Evolutionary conservation across 257 asterid genomes (phyloP).

Genomic region (Solanum sejunctum): DNA sequence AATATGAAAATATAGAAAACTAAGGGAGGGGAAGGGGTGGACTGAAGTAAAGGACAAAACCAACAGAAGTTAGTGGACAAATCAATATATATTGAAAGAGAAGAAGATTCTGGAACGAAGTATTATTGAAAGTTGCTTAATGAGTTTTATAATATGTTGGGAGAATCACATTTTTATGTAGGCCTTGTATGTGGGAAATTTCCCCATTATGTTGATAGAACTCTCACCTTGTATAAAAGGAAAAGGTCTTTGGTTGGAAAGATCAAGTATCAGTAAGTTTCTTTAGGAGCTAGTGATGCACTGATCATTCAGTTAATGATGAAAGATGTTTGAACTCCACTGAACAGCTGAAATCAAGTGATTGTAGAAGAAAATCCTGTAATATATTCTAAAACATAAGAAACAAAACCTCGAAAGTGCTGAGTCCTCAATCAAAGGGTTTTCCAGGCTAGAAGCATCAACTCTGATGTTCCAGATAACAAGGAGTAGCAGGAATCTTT

Average conservation of each 20-base stretch:
- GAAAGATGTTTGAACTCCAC: not conserved
- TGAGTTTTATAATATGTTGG: not conserved
- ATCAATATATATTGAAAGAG: not conserved
- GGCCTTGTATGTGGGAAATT: not conserved
- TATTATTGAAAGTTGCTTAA: not conserved
- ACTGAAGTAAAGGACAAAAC: not conserved
- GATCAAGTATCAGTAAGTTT: not conserved
- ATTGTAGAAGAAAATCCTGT: not conserved
- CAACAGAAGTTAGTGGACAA: not conserved
- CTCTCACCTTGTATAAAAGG: not conserved
- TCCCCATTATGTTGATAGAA: not conserved
- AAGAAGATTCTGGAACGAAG: not conserved
- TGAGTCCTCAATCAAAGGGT: not conserved
- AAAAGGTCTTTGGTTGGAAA: not conserved
- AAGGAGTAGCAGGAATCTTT: not conserved
- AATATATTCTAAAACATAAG: not conserved
- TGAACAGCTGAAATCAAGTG: not conserved
- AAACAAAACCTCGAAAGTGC: not conserved
- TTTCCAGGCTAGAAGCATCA: not conserved
- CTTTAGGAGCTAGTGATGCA: not conserved
- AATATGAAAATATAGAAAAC: not conserved
- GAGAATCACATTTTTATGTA: not conserved
- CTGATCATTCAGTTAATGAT: not conserved
- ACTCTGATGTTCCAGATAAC: not conserved
- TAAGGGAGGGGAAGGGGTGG: not conserved